These are phyloP conservation scores for Lentinula guzmanii DNA, from an alignment of 768 basidiomycete species.

Conservation along the genomic window DNA sequence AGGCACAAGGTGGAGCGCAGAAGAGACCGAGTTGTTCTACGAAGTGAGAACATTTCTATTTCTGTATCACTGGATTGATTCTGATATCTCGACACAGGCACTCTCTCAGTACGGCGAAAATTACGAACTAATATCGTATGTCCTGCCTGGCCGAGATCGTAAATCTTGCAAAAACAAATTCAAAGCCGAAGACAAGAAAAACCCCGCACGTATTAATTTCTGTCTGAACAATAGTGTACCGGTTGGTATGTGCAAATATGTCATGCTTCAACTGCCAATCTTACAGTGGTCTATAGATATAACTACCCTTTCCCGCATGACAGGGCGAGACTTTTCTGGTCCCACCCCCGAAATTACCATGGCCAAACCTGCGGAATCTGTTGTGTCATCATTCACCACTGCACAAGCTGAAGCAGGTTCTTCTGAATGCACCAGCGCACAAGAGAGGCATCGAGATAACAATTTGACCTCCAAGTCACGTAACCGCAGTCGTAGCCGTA, in stretches of 20 bases:
- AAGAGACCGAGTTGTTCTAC: constrained; percentile 86
- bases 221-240: constrained; percentile 72
- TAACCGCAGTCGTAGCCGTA: constrained; percentile 20
- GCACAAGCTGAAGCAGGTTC: not conserved
- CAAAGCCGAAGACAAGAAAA: constrained; percentile 81
- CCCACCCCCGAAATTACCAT: constrained; percentile 64
- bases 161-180: constrained; percentile 93
- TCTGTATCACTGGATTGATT: not conserved
- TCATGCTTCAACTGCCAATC: not conserved
- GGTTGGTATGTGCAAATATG: constrained; percentile 49
- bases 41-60: constrained; percentile 43
- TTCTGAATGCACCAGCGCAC: not conserved
- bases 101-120: constrained; percentile 87
- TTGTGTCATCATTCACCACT: constrained; percentile 3
- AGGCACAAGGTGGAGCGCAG: constrained; percentile 85
- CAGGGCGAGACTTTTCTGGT: constrained; percentile 81
- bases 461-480: constrained; percentile 5
- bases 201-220: constrained; percentile 67
- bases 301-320: constrained; percentile 67
- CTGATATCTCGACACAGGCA: constrained; percentile 47
- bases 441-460: not conserved
- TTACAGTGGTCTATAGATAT: constrained; percentile 44
- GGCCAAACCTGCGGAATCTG: constrained; percentile 25
- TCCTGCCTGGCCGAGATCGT: constrained; percentile 79
- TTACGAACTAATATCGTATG: constrained; percentile 85